Percentiles rank a stretch among this genome's conserved stretches.
phyloP scores from a whole-genome alignment of 1,139 yeast species.

The Geotrichum reessii region DNA sequence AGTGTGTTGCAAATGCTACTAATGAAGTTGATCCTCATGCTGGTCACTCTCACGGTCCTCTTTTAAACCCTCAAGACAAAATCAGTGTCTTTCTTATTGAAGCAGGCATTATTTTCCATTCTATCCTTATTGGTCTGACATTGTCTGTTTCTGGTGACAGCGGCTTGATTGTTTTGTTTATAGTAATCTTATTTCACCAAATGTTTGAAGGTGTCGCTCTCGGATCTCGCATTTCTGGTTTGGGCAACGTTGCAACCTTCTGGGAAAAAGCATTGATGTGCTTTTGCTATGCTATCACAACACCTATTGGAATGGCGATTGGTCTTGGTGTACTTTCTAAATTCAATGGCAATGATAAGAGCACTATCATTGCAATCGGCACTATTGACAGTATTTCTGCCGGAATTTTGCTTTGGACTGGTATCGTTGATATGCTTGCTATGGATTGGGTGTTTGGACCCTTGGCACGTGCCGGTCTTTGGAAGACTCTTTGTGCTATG shows the following conservation, averaged over 20 bases:
- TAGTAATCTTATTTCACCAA: slow-evolving; percentile 84
- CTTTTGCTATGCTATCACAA: slow-evolving; percentile 52
- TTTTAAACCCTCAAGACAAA: slow-evolving; percentile 19
- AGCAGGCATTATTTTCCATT: slow-evolving; percentile 75
- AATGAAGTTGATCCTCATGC: slow-evolving; percentile 4
- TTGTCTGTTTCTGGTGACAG: slow-evolving; percentile 68
- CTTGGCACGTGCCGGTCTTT: slow-evolving; percentile 28
- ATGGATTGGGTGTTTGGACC: slow-evolving; percentile 50
- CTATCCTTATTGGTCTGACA: slow-evolving; percentile 70
- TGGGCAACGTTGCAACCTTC: slow-evolving; percentile 3
- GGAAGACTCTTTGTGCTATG: slow-evolving; percentile 30
- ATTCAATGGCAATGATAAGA: slow-evolving; percentile 50
- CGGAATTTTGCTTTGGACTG: slow-evolving; percentile 75
- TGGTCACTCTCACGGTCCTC: slow-evolving; percentile 18
- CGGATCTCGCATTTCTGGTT: slow-evolving; percentile 66
- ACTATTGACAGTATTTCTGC: slow-evolving; percentile 72
- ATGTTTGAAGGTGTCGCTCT: slow-evolving; percentile 87
- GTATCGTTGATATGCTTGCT: slow-evolving; percentile 77
- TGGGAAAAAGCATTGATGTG: slow-evolving; percentile 31
- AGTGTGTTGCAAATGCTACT: neutral
- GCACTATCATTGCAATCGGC: slow-evolving; percentile 64
- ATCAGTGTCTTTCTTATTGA: slow-evolving; percentile 57
- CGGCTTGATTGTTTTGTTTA: slow-evolving; percentile 59
- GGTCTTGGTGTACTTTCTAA: slow-evolving; percentile 72
- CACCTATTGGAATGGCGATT: slow-evolving; percentile 79